phyloP scores from a whole-genome alignment of 1,284 basidiomycete species.

The Quambalaria eucalypti region DNA sequence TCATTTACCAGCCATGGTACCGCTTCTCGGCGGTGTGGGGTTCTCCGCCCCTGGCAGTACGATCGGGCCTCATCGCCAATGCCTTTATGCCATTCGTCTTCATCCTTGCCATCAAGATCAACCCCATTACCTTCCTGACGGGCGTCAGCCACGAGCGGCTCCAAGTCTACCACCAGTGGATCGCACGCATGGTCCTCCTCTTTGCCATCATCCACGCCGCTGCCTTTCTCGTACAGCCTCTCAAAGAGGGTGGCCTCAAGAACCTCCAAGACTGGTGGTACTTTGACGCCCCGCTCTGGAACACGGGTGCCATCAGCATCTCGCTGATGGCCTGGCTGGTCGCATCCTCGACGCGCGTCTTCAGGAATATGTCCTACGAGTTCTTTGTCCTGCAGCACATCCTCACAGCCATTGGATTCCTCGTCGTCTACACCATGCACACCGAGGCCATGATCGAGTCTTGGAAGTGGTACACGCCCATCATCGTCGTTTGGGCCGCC shows the following conservation, averaged over 20 bases:
- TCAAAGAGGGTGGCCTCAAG: constrained; percentile 26
- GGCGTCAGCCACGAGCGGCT: constrained; percentile 34
- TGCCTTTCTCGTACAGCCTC: constrained; percentile 32
- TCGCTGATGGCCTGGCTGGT: constrained; percentile 5
- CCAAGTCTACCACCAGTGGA: constrained; percentile 37
- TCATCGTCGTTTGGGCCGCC: neutral
- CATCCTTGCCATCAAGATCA: constrained; percentile 29
- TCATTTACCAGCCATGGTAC: constrained; percentile 32
- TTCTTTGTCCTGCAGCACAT: constrained; percentile 40
- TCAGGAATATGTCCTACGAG: constrained; percentile 36
- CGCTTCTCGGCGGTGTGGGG: constrained; percentile 20
- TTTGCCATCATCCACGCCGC: constrained; percentile 33
- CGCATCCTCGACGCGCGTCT: constrained; percentile 5
- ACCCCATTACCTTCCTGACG: constrained; percentile 33
- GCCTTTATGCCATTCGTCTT: constrained; percentile 40
- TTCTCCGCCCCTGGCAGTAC: constrained; percentile 29
- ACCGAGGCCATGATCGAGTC: constrained; percentile 13
- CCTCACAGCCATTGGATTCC: constrained; percentile 20
- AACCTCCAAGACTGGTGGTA: constrained; percentile 17
- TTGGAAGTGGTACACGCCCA: constrained; percentile 20
- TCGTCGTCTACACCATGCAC: constrained; percentile 33
- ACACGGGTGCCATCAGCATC: neutral
- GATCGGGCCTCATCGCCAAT: constrained; percentile 31
- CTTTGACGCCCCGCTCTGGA: constrained; percentile 12
- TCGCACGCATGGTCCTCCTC: constrained; percentile 32